Evolutionary conservation across 2,329 filamentous ascomycete species (phyloP).

Genomic region (Cyphellophora europaea): DNA sequence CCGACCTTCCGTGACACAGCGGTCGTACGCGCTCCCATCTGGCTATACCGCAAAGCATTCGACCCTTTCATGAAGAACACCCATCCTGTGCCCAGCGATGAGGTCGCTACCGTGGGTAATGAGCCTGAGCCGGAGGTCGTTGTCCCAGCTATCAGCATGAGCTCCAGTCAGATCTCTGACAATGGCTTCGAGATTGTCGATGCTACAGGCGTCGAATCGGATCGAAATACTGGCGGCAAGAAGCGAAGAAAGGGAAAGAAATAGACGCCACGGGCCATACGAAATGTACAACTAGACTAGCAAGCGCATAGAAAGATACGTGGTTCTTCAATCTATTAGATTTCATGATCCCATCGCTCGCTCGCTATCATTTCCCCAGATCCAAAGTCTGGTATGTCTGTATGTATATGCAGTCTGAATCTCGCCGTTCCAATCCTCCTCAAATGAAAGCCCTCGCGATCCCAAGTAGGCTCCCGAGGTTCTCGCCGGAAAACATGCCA

Average conservation of each 20-base stretch:
- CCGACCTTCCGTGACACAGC: conserved; percentile 77
- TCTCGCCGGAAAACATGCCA: conserved; percentile 25
- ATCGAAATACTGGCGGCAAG: conserved; percentile 10
- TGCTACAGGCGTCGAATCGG: conserved; percentile 15
- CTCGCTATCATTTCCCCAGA: too few relatives aligned
- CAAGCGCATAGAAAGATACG: too few relatives aligned
- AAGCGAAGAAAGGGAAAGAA: conserved; percentile 18
- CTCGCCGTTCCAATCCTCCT: too few relatives aligned
- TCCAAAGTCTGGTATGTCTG: background rate
- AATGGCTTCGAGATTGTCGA: conserved; percentile 20
- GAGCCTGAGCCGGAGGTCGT: conserved; percentile 6
- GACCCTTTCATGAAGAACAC: conserved; percentile 41
- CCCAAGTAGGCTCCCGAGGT: conserved; percentile 38
- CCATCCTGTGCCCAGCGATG: conserved; percentile 5
- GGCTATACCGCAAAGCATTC: conserved; percentile 52
- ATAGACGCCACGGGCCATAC: too few relatives aligned
- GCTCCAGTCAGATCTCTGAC: conserved; percentile 16
- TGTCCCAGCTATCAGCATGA: conserved; percentile 5
- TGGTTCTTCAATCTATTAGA: too few relatives aligned
- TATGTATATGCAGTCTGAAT: background rate
- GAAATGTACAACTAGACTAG: too few relatives aligned
- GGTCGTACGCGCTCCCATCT: conserved; percentile 68
- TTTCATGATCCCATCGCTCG: too few relatives aligned
- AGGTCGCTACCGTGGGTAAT: conserved; percentile 1
- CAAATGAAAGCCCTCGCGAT: conserved; percentile 45